Evolutionary conservation across 2,329 filamentous ascomycete species (phyloP), one percentile per base, ranked within the genome.

Genomic region (Arachnopeziza araneosa): DNA sequence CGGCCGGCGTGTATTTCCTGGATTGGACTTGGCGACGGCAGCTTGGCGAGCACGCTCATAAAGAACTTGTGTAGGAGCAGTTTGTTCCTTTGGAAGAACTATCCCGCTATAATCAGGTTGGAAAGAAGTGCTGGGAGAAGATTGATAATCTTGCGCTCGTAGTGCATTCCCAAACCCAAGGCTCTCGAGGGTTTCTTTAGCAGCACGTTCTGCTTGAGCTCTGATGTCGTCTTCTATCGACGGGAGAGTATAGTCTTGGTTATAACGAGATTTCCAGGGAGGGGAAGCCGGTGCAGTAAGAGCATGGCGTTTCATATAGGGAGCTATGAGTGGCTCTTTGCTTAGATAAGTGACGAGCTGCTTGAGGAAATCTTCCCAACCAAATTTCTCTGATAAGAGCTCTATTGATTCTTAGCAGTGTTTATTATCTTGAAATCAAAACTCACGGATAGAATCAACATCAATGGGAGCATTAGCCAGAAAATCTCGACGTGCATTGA

Each of bases 341-440:
- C 82, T 81, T 54, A 88, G 78, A 70, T 85, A 84, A 14, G 75
- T 75, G 53, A 79, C 81, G 19, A 87, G 78, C 62, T 84, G 82
- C 23, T 79, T 77, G 19, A 87, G 73, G 60, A 88, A 87, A 60
- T 85, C 82, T 55, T 82, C 80, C 85, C 85, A 88, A 30, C 80
- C 78, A 66, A 86, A 87, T 66, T 81, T 84, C 64, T 83, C 79
- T 0, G 81, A 80, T 44, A 88, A 70, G 23, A 77, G 74, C 52
- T 69, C 70, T 72, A 32, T 12, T 49, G 12, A 10, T 50, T 50
- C 55, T 69, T 56, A 70, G 63, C 17, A 12, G 17, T 24, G 26
- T 30, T 30, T 10, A 22, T 23, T 23, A 30, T 22, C 51, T 48
- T 23, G 17, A 54, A 9, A 22, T 21, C n/a, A 14, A 36, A 22